A percentile compares a stretch with the other conserved stretches of the same genome.
phyloP scores from a whole-genome alignment of 805 yeast genomes.

The Candida bentonensis region DNA sequence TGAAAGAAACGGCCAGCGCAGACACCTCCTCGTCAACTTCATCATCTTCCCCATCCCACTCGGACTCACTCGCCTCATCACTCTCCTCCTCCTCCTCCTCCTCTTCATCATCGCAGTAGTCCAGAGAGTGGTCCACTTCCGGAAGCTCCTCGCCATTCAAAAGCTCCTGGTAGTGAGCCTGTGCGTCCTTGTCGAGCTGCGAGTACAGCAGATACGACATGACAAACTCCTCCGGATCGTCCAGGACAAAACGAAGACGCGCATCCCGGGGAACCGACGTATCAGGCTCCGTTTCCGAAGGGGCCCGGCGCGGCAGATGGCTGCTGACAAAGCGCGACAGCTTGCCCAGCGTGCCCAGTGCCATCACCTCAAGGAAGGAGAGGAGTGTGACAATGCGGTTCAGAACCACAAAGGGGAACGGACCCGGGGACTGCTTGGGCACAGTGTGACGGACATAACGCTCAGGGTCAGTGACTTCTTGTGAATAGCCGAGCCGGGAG shows the following conservation, averaged over 20 bases:
- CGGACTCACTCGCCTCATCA: constrained; percentile 7
- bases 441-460: background rate
- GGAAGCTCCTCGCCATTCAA: constrained; percentile 20
- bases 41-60: constrained; percentile 10
- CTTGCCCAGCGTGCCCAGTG: constrained; percentile 1
- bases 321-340: constrained; percentile 2
- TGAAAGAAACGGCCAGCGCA: too few species aligned
- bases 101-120: constrained; percentile 15
- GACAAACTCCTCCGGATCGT: constrained; percentile 5
- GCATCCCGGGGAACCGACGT: background rate
- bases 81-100: constrained; percentile 4
- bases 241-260: too few species aligned
- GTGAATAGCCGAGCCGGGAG: constrained; percentile 1
- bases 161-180: constrained; percentile 16
- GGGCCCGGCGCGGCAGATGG: background rate
- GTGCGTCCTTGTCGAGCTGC: constrained; percentile 7
- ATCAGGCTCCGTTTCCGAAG: background rate
- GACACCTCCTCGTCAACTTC: constrained; percentile 9
- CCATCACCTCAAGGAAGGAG: constrained; percentile 7
- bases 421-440: background rate
- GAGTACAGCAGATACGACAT: constrained; percentile 5
- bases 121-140: constrained; percentile 26
- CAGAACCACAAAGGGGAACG: constrained; percentile 5
- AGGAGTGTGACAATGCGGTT: constrained; percentile 6
- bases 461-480: background rate